Conservation (phyloP, 495 filamentous ascomycete species). For the Hypoxylon fuscum region DNA sequence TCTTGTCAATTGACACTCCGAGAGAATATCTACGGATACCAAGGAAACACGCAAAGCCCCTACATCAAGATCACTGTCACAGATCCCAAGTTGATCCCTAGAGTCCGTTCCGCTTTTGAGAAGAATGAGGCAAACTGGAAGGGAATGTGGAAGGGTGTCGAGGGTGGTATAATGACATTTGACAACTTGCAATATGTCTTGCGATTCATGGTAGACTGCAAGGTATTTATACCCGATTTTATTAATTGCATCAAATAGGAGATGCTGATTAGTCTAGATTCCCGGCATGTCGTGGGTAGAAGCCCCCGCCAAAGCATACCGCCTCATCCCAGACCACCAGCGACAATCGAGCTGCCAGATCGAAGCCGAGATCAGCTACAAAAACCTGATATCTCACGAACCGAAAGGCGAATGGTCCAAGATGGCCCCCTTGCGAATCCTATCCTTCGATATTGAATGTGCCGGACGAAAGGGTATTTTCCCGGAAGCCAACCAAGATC, state of each 20-base stretch:
- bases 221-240: conserved; percentile 56
- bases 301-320: conserved; percentile 77
- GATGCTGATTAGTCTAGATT: conserved; percentile 60
- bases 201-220: conserved; percentile 96
- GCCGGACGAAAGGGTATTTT: conserved; percentile 98
- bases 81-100: conserved; percentile 82
- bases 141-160: conserved; percentile 79
- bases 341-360: conserved; percentile 93
- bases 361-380: conserved; percentile 84
- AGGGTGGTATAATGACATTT: conserved; percentile 81
- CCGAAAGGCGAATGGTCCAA: conserved; percentile 97
- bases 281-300: conserved; percentile 98
- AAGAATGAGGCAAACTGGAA: conserved; percentile 84
- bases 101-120: conserved; percentile 77
- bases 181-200: conserved; percentile 95
- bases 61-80: conserved; percentile 93
- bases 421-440: conserved; percentile 91
- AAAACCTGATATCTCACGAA: conserved; percentile 84
- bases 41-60: conserved; percentile 88
- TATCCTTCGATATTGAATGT: conserved; percentile 99
- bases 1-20: conserved; percentile 80
- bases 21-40: conserved; percentile 91
- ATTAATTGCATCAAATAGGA: background rate
- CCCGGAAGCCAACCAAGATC: conserved; percentile 88
- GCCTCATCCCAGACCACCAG: conserved; percentile 64